Base-by-base conservation (phyloP, 805 yeast species). In the Yarrowia bubula region DNA sequence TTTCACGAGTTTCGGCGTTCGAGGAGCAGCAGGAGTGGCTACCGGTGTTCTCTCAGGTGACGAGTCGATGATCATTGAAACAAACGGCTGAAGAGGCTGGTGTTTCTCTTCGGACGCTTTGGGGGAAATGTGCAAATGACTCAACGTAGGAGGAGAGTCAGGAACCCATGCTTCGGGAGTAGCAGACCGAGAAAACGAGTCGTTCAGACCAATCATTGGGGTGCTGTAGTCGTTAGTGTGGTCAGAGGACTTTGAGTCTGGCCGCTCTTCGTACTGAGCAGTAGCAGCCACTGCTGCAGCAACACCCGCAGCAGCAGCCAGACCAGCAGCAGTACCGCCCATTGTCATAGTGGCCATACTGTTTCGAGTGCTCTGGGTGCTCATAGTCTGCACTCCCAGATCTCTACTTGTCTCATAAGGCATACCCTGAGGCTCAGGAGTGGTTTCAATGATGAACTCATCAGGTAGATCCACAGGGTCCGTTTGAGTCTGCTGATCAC, bases 1-100 rank as follows among this genome's bases (percentile, higher is more conserved):
- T 32, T 67, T 67, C 15, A 69, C 70, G 13, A 65, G 35, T 47
- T 64, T 47, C 8, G 53, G 53, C 5, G 53, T 47, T 47, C 38
- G 8, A 11, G 42, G 41, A 35, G 11, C 42, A 15, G 22, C 33
- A 18, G 50, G 50, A 3, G 51, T 35, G 11, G 13, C n/a, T 8
- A n/a, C 18, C 8, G 58, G 58, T 9, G 58, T 51, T 22, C 43
- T 17, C n/a, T 58, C 64, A 8, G 64, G 51, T 17, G 50, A 43
- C 10, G 64, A 58, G 22, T 58, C 64, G 13, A 58, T 58, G 43
- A 58, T 58, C 64, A 58, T 43, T 2, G 64, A 58, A 1, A 58
- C 51, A 10, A 58, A 42, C 2, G 35, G 46, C 38, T 41, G 46
- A 8, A 55, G 33, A 31, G 61, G 61, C 31, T 55, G 47, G n/a